These are phyloP conservation scores for Candida mattraensis DNA, from an alignment of 805 yeast species.

Conservation along the genomic window DNA sequence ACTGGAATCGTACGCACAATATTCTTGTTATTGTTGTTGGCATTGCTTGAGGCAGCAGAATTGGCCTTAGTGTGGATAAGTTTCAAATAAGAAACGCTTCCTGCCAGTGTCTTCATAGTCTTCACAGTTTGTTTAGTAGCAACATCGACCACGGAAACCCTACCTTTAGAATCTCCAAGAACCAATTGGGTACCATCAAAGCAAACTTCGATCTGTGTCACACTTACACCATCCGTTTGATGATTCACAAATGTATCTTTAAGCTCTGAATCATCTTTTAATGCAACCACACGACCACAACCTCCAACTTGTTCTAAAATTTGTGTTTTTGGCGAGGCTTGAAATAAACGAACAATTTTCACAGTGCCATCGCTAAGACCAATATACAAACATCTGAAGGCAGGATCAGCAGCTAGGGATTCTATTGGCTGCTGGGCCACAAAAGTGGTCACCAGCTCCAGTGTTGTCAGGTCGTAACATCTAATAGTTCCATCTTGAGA, in stretches of 20 bases:
- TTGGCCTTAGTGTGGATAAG: conserved; percentile 20
- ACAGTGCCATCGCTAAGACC: conserved; percentile 68
- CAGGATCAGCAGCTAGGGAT: conserved; percentile 69
- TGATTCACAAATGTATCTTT: conserved; percentile 55
- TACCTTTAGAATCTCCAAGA: conserved; percentile 76
- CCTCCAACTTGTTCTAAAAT: conserved; percentile 63
- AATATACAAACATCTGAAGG: conserved; percentile 69
- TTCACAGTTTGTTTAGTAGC: conserved; percentile 66
- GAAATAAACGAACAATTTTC: conserved; percentile 53
- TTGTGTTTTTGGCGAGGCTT: conserved; percentile 34
- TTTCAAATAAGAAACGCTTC: conserved; percentile 27
- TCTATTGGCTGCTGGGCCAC: conserved; percentile 61
- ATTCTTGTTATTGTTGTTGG: conserved; percentile 33
- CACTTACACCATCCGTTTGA: conserved; percentile 34
- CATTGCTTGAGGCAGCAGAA: conserved; percentile 15
- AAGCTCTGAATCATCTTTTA: conserved; percentile 50
- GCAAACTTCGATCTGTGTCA: conserved; percentile 58
- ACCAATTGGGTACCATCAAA: conserved; percentile 73
- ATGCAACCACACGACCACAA: conserved; percentile 47
- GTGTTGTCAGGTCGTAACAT: conserved; percentile 55
- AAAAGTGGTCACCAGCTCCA: conserved; percentile 62
- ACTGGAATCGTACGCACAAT: conserved; percentile 52
- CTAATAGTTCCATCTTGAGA: conserved; percentile 77
- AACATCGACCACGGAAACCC: conserved; percentile 65
- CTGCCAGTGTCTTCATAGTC: conserved; percentile 42